Conservation (phyloP, 306 rosid genomes). For the Fagus sylvatica region DNA sequence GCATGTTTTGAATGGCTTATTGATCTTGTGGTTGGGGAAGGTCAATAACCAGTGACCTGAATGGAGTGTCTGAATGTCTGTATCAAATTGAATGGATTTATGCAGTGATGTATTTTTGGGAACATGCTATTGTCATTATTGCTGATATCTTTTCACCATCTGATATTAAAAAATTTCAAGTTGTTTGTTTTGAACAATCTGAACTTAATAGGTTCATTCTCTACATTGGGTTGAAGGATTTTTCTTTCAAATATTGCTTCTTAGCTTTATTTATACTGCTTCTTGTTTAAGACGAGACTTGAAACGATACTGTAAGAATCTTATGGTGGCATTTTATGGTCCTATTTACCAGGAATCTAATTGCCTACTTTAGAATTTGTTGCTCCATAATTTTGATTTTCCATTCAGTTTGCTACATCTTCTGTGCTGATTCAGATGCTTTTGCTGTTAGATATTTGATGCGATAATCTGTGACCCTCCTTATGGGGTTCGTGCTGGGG, state of each 20-base stretch:
- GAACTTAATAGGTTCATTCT: too few relatives aligned
- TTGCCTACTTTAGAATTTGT: background rate
- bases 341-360: background rate
- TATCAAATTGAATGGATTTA: too few relatives aligned
- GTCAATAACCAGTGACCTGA: background rate
- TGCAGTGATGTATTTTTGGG: too few relatives aligned
- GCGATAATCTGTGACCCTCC: slow-evolving; percentile 99
- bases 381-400: background rate
- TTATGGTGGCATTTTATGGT: background rate
- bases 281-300: too few relatives aligned
- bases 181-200: too few relatives aligned
- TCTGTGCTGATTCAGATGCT: slow-evolving; percentile 3
- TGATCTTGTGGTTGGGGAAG: background rate
- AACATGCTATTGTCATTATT: too few relatives aligned
- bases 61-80: background rate
- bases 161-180: background rate
- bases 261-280: too few relatives aligned
- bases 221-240: too few relatives aligned
- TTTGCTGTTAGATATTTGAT: slow-evolving; percentile 62
- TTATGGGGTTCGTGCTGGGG: slow-evolving; percentile 99
- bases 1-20: background rate
- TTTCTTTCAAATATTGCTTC: too few relatives aligned
- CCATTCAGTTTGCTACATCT: background rate
- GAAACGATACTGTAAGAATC: background rate
- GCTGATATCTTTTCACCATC: background rate